Evolutionary conservation across 2,329 filamentous ascomycete genomes (phyloP).

Genomic region (Chaetomiaceae sp.): DNA sequence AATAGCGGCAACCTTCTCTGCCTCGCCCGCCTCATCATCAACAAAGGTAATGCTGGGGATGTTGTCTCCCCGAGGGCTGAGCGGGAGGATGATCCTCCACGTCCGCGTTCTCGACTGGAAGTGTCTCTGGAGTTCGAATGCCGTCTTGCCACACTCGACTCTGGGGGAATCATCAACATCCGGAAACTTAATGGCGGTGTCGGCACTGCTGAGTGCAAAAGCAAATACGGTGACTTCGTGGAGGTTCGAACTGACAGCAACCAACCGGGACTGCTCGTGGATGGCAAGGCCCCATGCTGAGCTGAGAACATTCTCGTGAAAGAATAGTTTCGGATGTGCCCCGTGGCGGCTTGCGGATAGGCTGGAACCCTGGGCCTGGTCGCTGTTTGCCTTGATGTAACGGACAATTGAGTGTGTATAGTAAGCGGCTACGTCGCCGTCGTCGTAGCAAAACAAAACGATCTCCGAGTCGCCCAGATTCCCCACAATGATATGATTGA

Average conservation of each 20-base stretch:
- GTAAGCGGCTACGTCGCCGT: conserved; percentile 71
- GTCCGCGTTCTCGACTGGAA: conserved; percentile 42
- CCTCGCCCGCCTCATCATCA: conserved; percentile 43
- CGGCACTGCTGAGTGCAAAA: conserved; percentile 35
- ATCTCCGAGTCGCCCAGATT: conserved; percentile 67
- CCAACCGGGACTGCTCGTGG: conserved; percentile 73
- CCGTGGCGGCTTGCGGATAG: neutral
- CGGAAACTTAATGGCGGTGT: conserved; percentile 1
- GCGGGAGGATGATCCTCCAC: conserved; percentile 47
- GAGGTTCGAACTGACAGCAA: conserved; percentile 80
- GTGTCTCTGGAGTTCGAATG: conserved; percentile 30
- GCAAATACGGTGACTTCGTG: conserved; percentile 51
- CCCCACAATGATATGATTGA: conserved; percentile 67
- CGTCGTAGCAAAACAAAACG: conserved; percentile 63
- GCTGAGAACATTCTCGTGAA: conserved; percentile 68
- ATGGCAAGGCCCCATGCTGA: conserved; percentile 89
- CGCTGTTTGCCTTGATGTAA: conserved; percentile 35
- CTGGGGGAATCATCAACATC: conserved; percentile 24
- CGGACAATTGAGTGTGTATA: conserved; percentile 53
- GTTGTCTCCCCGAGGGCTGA: conserved; percentile 40
- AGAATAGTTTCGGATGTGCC: conserved; percentile 47
- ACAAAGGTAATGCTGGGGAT: conserved; percentile 52
- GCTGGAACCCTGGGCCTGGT: neutral
- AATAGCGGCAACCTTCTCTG: conserved; percentile 47
- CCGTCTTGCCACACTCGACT: conserved; percentile 19